Base-by-base conservation (phyloP, 345 rosid genomes). In the Sapria himalayana region DNA sequence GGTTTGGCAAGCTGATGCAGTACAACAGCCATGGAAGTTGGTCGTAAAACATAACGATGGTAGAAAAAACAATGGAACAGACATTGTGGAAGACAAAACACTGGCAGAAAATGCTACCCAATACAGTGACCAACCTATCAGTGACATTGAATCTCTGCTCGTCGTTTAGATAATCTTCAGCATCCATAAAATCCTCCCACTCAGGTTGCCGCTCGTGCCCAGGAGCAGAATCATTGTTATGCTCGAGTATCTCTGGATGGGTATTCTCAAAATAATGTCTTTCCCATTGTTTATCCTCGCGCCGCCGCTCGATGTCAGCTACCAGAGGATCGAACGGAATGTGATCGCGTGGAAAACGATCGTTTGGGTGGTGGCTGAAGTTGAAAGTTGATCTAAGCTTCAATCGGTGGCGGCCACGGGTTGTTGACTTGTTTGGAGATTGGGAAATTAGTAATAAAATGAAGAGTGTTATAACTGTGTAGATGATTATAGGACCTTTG, bases 141-240 rank as follows among this genome's bases (percentile, higher is more conserved):
- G 93, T 84, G 41, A 91, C 62, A 58, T 84, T 91, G 65, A 84
- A 84, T 55, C 63, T 84, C 27, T 84, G 70, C 51, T 80, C 81
- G 27, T 84, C 71, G 20, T 91, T 91, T 65, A 91, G 63, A 53
- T 73, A 84, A 60, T 91, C 93, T 63, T 91, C 95, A 4, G 92
- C 93, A 44, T 91, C 71, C 68, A 77, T 65, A 63, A 79, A 84
- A 46, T 79, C 92, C 42, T 71, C 95, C 95, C 89, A 77, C 71
- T 84, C 99, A 24, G 95, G 93, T 57, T 84, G 93, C 1, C 76
- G 38, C 59, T 77, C 81, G 22, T 68, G 78, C 14, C 51, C 89
- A 24, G 78, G 74, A 6, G 89, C 76, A 1, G 65, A 19, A 3
- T 56, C 56, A 14, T 44, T 29, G 22, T 29, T 19, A 33, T 50